Percentiles rank a stretch among this genome's conserved stretches.
Conservation (phyloP, 176 grass and related monocot species). For the Zea luxurians region DNA sequence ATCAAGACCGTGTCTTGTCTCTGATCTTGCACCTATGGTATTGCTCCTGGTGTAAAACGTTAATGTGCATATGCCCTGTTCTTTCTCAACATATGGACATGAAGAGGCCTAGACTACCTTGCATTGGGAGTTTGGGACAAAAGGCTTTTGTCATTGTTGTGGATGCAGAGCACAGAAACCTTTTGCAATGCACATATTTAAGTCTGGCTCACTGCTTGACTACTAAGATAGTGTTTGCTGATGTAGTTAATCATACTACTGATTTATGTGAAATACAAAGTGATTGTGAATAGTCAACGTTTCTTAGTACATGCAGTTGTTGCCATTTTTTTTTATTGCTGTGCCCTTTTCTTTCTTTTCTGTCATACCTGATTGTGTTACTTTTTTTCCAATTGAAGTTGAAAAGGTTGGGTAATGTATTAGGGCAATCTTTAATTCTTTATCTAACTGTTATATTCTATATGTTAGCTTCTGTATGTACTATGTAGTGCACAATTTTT, state of each 20-base stretch:
- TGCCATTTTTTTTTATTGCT: background rate
- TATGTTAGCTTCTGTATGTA: conserved; percentile 14
- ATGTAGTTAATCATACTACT: background rate
- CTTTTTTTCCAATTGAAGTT: background rate
- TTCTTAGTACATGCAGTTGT: background rate
- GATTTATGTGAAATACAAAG: background rate
- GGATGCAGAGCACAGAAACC: background rate
- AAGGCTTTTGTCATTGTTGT: no score
- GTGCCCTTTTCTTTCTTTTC: background rate
- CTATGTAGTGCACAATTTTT: background rate
- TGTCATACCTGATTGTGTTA: background rate
- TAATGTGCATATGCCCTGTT: conserved; percentile 1
- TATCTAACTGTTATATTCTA: conserved; percentile 11
- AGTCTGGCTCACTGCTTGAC: background rate
- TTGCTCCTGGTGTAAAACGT: conserved; percentile 23
- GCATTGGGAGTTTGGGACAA: background rate
- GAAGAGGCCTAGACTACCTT: background rate
- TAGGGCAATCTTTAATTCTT: background rate
- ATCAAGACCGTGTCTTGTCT: conserved; percentile 1
- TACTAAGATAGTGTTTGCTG: background rate
- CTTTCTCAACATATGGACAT: conserved; percentile 8
- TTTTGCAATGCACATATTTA: background rate
- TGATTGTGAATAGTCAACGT: background rate
- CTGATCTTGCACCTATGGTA: conserved; percentile 12
- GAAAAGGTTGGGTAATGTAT: background rate